Evolutionary conservation across 768 basidiomycete genomes (phyloP).

Genomic region (Podaxis mareebaensis): DNA sequence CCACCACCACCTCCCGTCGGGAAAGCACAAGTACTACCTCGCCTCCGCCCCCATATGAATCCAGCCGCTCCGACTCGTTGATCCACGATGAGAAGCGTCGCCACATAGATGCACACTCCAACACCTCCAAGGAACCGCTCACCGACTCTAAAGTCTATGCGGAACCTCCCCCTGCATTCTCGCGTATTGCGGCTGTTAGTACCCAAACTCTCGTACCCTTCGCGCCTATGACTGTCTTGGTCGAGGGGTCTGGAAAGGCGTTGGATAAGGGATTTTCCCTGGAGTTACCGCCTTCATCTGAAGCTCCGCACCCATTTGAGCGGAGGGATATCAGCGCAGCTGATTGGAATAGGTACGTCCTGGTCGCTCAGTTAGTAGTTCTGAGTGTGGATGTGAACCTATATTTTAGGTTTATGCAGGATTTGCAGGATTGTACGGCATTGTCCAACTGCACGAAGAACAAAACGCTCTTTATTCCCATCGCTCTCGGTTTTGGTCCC

Average conservation of each 20-base stretch:
- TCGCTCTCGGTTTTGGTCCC: not conserved
- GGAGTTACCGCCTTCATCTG: not conserved
- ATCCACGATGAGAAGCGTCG: not conserved
- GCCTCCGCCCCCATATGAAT: conserved; percentile 7
- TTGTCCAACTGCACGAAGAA: not conserved
- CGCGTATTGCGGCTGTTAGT: not conserved
- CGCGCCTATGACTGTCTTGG: not conserved
- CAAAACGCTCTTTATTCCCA: not conserved
- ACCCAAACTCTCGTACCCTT: not conserved
- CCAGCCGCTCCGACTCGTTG: not conserved
- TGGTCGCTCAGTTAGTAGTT: not conserved
- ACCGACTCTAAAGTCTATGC: not conserved
- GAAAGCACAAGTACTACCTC: not conserved
- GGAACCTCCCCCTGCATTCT: conserved; percentile 3
- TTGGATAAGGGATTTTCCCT: conserved; percentile 13
- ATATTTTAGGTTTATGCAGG: conserved; percentile 1
- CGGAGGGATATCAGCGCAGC: conserved; percentile 4
- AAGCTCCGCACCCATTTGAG: conserved; percentile 3
- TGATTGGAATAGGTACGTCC: conserved; percentile 13
- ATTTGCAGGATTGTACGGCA: conserved; percentile 5
- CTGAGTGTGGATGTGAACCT: not conserved
- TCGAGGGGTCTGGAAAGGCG: conserved; percentile 7
- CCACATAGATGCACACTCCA: not conserved
- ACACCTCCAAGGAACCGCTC: not conserved
- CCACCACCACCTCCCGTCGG: not conserved